Base-by-base conservation (phyloP, 108 stramenopile species). In the Bacterosira constricta region DNA sequence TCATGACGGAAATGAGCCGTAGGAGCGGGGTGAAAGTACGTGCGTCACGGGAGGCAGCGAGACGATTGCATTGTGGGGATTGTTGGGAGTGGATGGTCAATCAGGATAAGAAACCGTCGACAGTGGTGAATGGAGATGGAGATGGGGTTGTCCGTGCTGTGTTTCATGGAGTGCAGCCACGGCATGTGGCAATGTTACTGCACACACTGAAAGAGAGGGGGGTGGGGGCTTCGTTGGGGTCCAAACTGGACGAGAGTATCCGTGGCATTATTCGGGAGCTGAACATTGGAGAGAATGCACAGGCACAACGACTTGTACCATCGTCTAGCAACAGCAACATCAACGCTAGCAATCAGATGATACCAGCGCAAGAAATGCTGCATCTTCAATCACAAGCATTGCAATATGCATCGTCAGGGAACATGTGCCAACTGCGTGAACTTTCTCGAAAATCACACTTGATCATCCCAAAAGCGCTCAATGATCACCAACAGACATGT, bases 11-110 rank as follows among this genome's bases (percentile, higher is more conserved):
- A 70, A 87, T 86, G 69, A 76, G 85, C 3, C 70, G 81, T 12
- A 67, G 91, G 35, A 88, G 89, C n/a, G 83, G 68, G 18, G 69
- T 74, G n/a, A 84, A 86, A 38, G 91, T 92, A 9, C 61, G 58
- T 46, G 84, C 91, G n/a, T 92, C 91, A 25, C 62, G 91, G 41
- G 76, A 87, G 52, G 87, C 91, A 13, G 91, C 91, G 37, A 50
- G 29, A 4, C 66, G 72, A 23, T 52, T 88, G 62, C 91, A 90
- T 75, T 84, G 86, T 21, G 55, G 49, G 5, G 26, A 63, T 50
- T 80, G 79, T 59, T 80, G 79, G 79, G 66, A 69, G 15, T 77
- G 81, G 53, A 54, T 49, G 36, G 72, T 78, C 12, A 35, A 80
- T 20, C 53, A 38, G 18, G 41, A 62, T 26, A 50, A 60, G 23